Evolutionary conservation across 176 grass and related monocot species (phyloP).

Genomic region (Olyra latifolia): DNA sequence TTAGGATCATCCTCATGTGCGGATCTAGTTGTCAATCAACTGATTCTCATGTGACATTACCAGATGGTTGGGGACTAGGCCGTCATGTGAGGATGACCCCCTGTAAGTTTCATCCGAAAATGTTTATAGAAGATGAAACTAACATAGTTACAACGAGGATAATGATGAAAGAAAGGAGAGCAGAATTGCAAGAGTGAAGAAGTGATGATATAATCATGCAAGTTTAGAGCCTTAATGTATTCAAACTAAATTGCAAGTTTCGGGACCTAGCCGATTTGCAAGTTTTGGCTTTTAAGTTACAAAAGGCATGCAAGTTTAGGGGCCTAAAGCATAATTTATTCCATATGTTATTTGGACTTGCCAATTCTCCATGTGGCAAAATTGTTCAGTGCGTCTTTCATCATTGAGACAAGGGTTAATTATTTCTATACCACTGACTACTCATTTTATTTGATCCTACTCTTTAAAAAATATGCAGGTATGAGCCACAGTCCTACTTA

Average conservation of each 20-base stretch:
- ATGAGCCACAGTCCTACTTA: conserved; percentile 80
- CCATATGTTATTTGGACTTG: background rate
- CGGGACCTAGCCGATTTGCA: background rate
- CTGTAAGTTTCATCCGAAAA: background rate
- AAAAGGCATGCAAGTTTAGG: background rate
- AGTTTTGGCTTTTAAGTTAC: background rate
- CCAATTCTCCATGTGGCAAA: background rate
- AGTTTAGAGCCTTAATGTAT: background rate
- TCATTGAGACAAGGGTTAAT: background rate
- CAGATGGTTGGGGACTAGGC: background rate
- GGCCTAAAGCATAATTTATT: background rate
- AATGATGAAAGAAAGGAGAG: background rate
- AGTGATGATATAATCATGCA: background rate
- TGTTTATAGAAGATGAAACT: background rate
- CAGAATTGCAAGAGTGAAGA: background rate
- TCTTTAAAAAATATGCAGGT: conserved; percentile 54
- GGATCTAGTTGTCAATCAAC: background rate
- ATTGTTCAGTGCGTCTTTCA: background rate
- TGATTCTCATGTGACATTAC: background rate
- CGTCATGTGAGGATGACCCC: background rate
- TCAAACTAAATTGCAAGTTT: background rate
- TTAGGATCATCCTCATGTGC: background rate
- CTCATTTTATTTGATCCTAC: conserved; percentile 6
- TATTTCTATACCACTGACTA: background rate
- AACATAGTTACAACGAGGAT: background rate